phyloP scores from a whole-genome alignment of 768 basidiomycete genomes.

The Amanita molliuscula region DNA sequence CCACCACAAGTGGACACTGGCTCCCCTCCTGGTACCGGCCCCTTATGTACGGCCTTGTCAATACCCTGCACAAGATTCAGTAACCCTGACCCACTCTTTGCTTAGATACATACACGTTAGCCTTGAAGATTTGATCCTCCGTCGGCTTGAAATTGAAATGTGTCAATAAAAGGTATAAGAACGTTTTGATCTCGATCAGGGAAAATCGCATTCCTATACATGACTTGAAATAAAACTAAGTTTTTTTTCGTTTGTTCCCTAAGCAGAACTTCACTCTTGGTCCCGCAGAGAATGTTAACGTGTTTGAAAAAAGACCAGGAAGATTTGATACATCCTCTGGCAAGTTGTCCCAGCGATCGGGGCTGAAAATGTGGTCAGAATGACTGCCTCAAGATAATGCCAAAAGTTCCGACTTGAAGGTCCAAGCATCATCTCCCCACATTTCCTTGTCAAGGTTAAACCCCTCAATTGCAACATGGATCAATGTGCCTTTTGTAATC shows the following conservation, averaged over 20 bases:
- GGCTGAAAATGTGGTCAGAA: conserved; percentile 30
- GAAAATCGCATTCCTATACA: conserved; percentile 81
- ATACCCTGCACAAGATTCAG: conserved; percentile 28
- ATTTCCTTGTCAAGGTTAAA: conserved; percentile 69
- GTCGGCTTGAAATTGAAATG: conserved; percentile 53
- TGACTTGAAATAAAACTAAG: conserved; percentile 33
- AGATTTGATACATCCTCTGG: conserved; percentile 57
- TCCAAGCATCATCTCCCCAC: conserved; percentile 79
- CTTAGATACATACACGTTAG: conserved; percentile 45
- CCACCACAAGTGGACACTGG: conserved; percentile 49
- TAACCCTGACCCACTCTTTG: neutral
- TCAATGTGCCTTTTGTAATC: conserved; percentile 59
- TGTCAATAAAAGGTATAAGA: conserved; percentile 60
- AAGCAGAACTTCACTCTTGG: conserved; percentile 48
- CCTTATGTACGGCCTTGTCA: conserved; percentile 53
- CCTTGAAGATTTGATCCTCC: conserved; percentile 40
- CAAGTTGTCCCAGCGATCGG: conserved; percentile 73
- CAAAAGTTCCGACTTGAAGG: conserved; percentile 51
- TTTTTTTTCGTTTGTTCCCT: conserved; percentile 1
- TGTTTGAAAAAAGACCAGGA: conserved; percentile 65
- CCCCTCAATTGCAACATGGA: conserved; percentile 73
- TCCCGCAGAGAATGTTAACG: conserved; percentile 71
- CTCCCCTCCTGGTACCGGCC: conserved; percentile 47
- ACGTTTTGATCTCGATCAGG: conserved; percentile 73
- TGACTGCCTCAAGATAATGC: neutral